Evolutionary conservation across 1,284 basidiomycete genomes (phyloP), one percentile per base, ranked within the genome.

Genomic region (Sutorius eximius): DNA sequence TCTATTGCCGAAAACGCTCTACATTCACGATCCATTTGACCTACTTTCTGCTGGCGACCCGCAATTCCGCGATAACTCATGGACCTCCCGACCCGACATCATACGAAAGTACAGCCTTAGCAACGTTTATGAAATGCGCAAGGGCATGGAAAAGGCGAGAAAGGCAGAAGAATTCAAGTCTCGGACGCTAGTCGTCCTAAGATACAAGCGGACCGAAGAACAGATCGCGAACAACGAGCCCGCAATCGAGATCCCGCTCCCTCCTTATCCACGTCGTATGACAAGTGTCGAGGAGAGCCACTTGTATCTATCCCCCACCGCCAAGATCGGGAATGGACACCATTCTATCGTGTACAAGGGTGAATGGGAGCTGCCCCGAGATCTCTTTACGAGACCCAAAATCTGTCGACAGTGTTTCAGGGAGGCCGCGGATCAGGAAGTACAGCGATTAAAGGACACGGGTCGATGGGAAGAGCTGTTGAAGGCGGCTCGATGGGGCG

Each of bases 351-450:
- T 77, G 1, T 76, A 76, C 57, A 49, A 66, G 27, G 73, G 65
- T n/a, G 76, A 77, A 58, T 71, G 71, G 69, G 77, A 79, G 52
- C 54, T 78, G 3, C 77, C 79, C 0, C 71, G 75, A 0, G 64
- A 70, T 6, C 29, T 72, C 1, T 61, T 79, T 13, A 48, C 67
- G n/a, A 57, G 48, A 24, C 46, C 51, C 0, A 56, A 27, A 7
- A 1, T 69, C 2, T 71, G 66, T 45, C 4, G 0, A 1, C 0
- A 0, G 5, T 71, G 67, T 45, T 51, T 70, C 42, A 30, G 58
- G 20, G 62, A 70, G 10, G 66, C 71, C 20, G 52, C n/a, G 16
- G 34, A 55, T 11, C 42, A 46, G 41, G 59, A 71, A 15, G 22
- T 65, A 7, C 34, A 55, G 47, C 49, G 56, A 15, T n/a, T 70